Conservation (phyloP, 306 rosid species). For the Malus sieversii region DNA sequence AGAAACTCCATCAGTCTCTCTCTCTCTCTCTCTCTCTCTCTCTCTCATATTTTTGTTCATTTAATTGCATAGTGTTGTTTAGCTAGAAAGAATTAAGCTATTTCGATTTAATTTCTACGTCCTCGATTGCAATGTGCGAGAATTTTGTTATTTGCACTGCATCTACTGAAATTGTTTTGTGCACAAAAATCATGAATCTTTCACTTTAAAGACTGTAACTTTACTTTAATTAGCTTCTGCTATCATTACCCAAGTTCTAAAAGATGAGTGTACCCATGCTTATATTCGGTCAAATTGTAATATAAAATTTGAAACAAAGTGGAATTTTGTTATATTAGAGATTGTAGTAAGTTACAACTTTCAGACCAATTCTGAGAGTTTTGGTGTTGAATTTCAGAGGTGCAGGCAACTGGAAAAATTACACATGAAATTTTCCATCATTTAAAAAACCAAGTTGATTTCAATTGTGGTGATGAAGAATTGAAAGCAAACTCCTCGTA, state of each 20-base stretch:
- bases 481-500: too few species aligned
- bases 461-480: too few species aligned
- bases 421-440: neutral
- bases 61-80: neutral
- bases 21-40: too few species aligned
- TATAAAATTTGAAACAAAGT: neutral
- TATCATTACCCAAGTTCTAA: neutral
- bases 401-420: slow-evolving; percentile 76
- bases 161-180: too few species aligned
- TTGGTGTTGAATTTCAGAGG: slow-evolving; percentile 41
- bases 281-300: neutral
- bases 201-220: neutral
- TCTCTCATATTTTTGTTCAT: too few species aligned
- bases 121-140: neutral
- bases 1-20: too few species aligned
- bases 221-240: neutral
- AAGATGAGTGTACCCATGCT: neutral
- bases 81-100: too few species aligned
- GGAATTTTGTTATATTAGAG: too few species aligned
- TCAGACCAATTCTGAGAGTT: neutral
- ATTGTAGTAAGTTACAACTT: neutral
- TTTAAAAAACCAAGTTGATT: too few species aligned
- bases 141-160: neutral
- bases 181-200: neutral
- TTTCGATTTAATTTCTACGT: neutral